These are phyloP conservation scores for Fraxinus velutina DNA, from an alignment of 305 asterid species.

Conservation along the genomic window DNA sequence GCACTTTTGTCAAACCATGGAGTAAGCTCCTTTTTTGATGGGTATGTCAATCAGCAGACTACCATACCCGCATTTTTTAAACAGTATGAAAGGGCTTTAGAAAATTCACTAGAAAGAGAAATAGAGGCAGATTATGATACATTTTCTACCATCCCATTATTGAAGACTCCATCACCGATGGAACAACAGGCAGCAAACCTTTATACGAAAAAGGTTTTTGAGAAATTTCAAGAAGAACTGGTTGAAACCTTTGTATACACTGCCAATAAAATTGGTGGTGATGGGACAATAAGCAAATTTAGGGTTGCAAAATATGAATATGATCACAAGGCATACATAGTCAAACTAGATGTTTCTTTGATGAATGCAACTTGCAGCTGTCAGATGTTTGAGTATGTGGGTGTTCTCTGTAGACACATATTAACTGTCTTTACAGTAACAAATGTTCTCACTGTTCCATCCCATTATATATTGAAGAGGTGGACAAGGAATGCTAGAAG, in stretches of 20 bases:
- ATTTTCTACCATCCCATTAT: conserved; percentile 46
- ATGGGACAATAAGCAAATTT: conserved; percentile 52
- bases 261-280: conserved; percentile 66
- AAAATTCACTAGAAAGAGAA: conserved; percentile 59
- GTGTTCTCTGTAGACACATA: conserved; percentile 73
- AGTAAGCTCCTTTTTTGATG: conserved; percentile 67
- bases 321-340: conserved; percentile 66
- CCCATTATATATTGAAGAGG: conserved; percentile 66
- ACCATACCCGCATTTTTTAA: conserved; percentile 68
- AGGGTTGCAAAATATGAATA: conserved; percentile 83
- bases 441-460: conserved; percentile 66
- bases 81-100: conserved; percentile 80
- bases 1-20: conserved; percentile 61
- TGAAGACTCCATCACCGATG: conserved; percentile 87
- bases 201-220: conserved; percentile 64
- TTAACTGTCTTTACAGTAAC: conserved; percentile 83
- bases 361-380: conserved; percentile 84
- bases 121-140: conserved; percentile 68
- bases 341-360: conserved; percentile 46
- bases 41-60: conserved; percentile 77
- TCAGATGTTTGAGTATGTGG: conserved; percentile 77
- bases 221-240: conserved; percentile 79
- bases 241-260: conserved; percentile 86
- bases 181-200: conserved; percentile 73
- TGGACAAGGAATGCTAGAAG: conserved; percentile 66